Evolutionary conservation across 371 early-diverging fungal species (phyloP).

Genomic region (Zopfochytrium polystomum): DNA sequence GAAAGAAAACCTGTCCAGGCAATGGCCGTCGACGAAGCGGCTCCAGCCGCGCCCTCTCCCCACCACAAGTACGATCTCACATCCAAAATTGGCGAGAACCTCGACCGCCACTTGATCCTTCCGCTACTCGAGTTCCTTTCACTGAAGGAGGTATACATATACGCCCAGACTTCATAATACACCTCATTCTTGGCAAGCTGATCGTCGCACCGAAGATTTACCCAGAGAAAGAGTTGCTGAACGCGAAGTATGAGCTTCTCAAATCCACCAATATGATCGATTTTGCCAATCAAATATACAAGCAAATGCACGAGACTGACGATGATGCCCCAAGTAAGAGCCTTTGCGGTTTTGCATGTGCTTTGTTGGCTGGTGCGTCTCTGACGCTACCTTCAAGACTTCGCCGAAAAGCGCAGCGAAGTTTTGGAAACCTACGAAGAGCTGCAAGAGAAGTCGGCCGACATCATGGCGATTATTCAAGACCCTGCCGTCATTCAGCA

Average conservation of each 20-base stretch:
- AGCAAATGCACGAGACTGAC: constrained; percentile 63
- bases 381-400: constrained; percentile 45
- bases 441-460: constrained; percentile 71
- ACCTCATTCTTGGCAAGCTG: not conserved
- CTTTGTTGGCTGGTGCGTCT: not conserved
- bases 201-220: constrained; percentile 58
- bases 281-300: constrained; percentile 75
- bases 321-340: constrained; percentile 3
- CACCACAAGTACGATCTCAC: constrained; percentile 72
- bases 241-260: constrained; percentile 85
- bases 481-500: constrained; percentile 85
- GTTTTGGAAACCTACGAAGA: constrained; percentile 71
- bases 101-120: constrained; percentile 89
- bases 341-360: not conserved
- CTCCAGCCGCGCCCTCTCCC: not conserved
- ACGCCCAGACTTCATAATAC: no score
- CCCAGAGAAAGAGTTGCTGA: constrained; percentile 63
- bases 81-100: constrained; percentile 74
- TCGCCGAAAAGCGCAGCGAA: constrained; percentile 67
- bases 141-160: constrained; percentile 60
- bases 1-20: not conserved
- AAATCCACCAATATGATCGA: constrained; percentile 90
- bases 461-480: constrained; percentile 82
- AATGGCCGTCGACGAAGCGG: not conserved
- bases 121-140: constrained; percentile 84